A percentile compares a stretch with the other conserved stretches of the same genome.
Evolutionary conservation across 306 rosid species (phyloP).

Genomic region (Cicer cuneatum): DNA sequence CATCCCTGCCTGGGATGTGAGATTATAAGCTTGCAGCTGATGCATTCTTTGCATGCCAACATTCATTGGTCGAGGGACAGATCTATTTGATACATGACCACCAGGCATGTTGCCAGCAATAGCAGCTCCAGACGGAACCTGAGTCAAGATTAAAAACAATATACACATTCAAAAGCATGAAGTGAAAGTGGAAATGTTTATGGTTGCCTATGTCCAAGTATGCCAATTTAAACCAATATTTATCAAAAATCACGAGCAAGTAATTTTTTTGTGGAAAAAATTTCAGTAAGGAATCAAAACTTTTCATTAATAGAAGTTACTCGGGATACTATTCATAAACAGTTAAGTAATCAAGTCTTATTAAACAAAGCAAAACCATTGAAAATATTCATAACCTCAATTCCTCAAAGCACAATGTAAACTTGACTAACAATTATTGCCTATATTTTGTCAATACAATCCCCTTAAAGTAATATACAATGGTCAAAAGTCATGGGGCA

Average conservation of each 20-base stretch:
- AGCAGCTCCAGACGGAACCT: conserved; percentile 82
- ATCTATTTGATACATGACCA: conserved; percentile 68
- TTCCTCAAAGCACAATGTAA: conserved; percentile 6
- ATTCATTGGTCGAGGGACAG: conserved; percentile 70
- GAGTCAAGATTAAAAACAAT: conserved; percentile 43
- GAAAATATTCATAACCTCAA: conserved; percentile 18
- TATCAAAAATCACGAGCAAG: conserved; percentile 14
- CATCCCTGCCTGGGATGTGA: conserved; percentile 84
- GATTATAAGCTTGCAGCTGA: conserved; percentile 79
- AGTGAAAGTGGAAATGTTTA: conserved; percentile 24
- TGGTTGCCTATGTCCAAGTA: conserved; percentile 13
- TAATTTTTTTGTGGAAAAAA: neutral
- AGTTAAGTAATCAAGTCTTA: conserved; percentile 21
- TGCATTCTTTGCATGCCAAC: conserved; percentile 85
- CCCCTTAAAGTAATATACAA: neutral
- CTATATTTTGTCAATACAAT: conserved; percentile 1
- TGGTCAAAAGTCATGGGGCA: conserved; percentile 19
- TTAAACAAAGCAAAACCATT: conserved; percentile 32
- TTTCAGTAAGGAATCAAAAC: conserved; percentile 28
- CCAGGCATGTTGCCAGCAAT: conserved; percentile 69
- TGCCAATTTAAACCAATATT: conserved; percentile 30
- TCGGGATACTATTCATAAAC: conserved; percentile 4
- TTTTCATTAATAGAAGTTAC: conserved; percentile 10
- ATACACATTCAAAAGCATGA: conserved; percentile 22
- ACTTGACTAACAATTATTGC: conserved; percentile 8